These are phyloP conservation scores for Kuraishia ogatae DNA, from an alignment of 805 yeast genomes.

Conservation along the genomic window DNA sequence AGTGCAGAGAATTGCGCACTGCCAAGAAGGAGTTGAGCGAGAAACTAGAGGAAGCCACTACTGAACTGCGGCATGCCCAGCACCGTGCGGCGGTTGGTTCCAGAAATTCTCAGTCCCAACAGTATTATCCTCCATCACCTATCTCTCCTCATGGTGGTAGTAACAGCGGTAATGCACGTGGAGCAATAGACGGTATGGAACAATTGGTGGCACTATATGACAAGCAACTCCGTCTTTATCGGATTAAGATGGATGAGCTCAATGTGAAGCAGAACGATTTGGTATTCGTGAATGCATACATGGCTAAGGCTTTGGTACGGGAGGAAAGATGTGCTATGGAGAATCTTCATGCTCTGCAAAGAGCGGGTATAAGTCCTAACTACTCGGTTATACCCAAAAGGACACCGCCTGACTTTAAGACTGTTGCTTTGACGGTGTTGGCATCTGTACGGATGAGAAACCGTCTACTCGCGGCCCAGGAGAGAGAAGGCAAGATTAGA, in stretches of 20 bases:
- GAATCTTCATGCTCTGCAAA: constrained; percentile 1
- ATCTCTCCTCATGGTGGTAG: background rate
- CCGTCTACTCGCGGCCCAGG: constrained; percentile 20
- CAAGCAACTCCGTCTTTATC: constrained; percentile 35
- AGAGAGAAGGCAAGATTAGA: constrained; percentile 11
- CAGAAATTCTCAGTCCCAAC: background rate
- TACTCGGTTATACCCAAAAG: constrained; percentile 1
- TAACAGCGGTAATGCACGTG: background rate
- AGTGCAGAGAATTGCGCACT: constrained; percentile 3
- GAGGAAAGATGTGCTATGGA: constrained; percentile 9
- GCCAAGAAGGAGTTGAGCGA: background rate
- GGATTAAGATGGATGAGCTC: constrained; percentile 37
- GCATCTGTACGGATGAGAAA: constrained; percentile 28
- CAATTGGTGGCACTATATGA: constrained; percentile 17
- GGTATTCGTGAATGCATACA: constrained; percentile 23
- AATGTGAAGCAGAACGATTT: constrained; percentile 25
- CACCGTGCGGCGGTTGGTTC: no score
- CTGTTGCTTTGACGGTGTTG: constrained; percentile 24
- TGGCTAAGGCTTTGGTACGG: constrained; percentile 18
- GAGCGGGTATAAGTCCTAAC: background rate
- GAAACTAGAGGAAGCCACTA: background rate
- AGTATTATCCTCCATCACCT: constrained; percentile 2
- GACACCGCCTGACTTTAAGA: constrained; percentile 15
- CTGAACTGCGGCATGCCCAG: background rate
- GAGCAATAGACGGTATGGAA: background rate